Evolutionary conservation across 2,329 filamentous ascomycete species (phyloP).

Genomic region (Coniochaeta sp.): DNA sequence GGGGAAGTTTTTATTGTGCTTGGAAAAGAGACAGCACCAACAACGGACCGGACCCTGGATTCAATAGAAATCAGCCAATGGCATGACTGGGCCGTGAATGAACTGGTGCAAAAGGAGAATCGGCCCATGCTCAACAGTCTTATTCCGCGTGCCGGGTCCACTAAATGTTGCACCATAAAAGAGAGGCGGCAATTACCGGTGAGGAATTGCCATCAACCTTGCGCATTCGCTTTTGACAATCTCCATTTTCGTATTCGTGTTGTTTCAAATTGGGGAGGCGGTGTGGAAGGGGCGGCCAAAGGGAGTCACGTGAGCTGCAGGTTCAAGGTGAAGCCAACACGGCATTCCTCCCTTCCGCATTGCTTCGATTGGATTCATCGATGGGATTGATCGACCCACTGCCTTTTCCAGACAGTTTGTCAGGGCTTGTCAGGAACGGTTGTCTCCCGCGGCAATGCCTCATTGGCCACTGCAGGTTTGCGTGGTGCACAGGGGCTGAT

Average conservation of each 20-base stretch:
- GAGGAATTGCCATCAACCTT: conserved; percentile 1
- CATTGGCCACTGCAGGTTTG: too few species aligned
- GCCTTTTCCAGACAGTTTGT: background rate
- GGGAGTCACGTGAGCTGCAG: too few species aligned
- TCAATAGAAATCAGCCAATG: conserved; percentile 4
- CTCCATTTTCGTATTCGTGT: background rate
- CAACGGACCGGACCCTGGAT: background rate
- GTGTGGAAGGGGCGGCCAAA: background rate
- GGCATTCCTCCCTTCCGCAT: background rate
- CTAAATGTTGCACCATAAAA: background rate
- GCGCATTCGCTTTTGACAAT: background rate
- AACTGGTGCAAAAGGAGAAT: conserved; percentile 9
- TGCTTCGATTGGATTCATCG: too few species aligned
- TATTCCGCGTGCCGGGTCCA: conserved; percentile 16
- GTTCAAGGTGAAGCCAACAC: too few species aligned
- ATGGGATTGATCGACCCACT: background rate
- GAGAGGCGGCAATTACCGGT: conserved; percentile 2
- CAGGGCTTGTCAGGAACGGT: background rate
- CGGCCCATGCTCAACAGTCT: conserved; percentile 13
- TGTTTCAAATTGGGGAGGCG: background rate
- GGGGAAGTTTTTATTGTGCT: conserved; percentile 3
- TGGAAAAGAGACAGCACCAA: conserved; percentile 2
- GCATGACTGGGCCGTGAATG: background rate
- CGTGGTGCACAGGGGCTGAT: background rate
- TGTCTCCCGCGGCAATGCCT: too few species aligned